Conservation (phyloP, 148 eudicot species). For the Arctostaphylos glauca region DNA sequence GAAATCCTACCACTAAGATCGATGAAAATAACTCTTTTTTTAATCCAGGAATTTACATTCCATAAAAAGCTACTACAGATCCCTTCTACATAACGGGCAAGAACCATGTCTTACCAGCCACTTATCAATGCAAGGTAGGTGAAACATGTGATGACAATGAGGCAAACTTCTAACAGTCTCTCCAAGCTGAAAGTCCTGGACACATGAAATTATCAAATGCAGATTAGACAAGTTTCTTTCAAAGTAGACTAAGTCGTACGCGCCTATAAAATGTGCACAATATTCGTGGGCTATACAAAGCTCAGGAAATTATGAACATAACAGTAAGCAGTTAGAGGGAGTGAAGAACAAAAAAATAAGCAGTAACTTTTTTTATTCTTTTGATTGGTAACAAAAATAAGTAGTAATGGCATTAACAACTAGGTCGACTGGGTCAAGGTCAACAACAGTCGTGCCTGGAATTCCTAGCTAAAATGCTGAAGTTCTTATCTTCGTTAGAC, state of each 20-base stretch:
- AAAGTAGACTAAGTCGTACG: neutral
- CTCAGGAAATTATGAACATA: neutral
- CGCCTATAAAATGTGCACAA: neutral
- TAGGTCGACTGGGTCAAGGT: no score
- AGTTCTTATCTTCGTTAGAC: no score
- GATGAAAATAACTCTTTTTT: neutral
- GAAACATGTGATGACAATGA: conserved; percentile 90
- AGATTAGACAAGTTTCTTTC: neutral
- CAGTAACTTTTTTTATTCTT: neutral
- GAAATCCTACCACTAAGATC: conserved; percentile 6
- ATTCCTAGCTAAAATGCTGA: no score
- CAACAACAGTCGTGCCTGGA: no score
- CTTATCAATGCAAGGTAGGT: conserved; percentile 93
- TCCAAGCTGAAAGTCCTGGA: conserved; percentile 89
- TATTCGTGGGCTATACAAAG: neutral
- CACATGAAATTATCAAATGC: neutral
- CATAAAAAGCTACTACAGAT: conserved; percentile 40
- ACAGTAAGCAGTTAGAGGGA: neutral
- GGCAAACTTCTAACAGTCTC: conserved; percentile 85
- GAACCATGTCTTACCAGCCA: conserved; percentile 93
- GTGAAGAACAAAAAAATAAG: neutral
- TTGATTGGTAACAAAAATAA: neutral
- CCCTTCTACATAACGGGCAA: conserved; percentile 94
- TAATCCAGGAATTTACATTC: conserved; percentile 28
- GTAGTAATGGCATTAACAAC: neutral